Conservation (phyloP, 2,329 filamentous ascomycete species). For the Elsinoe australis region DNA sequence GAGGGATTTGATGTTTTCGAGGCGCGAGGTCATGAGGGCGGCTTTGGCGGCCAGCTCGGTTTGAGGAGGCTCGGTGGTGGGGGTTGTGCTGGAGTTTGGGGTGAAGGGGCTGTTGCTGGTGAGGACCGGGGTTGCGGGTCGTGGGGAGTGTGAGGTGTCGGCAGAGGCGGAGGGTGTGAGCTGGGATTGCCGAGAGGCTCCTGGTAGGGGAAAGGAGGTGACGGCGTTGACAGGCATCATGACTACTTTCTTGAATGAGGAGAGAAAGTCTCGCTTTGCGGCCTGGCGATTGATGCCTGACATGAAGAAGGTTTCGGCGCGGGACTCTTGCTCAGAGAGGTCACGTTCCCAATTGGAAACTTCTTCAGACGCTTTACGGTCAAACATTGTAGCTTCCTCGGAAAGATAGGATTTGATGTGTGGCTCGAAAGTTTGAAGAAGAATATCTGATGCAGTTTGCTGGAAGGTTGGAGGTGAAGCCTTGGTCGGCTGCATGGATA, state of each 20-base stretch:
- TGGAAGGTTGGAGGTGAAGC: slow-evolving; percentile 54
- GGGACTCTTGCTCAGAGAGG: slow-evolving; percentile 81
- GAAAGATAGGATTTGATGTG: slow-evolving; percentile 90
- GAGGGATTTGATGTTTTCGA: slow-evolving; percentile 89
- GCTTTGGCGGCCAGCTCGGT: slow-evolving; percentile 93
- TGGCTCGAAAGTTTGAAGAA: slow-evolving; percentile 73
- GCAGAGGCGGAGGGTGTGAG: slow-evolving; percentile 26
- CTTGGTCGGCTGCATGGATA: slow-evolving; percentile 60
- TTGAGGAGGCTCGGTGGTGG: slow-evolving; percentile 60
- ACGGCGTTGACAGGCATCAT: slow-evolving; percentile 97
- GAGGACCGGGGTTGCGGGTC: slow-evolving; percentile 26
- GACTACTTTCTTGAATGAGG: slow-evolving; percentile 95
- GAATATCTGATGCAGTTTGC: slow-evolving; percentile 58
- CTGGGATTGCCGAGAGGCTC: slow-evolving; percentile 20
- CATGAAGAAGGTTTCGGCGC: slow-evolving; percentile 91
- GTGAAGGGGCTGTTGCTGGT: slow-evolving; percentile 24
- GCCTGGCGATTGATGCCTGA: slow-evolving; percentile 87
- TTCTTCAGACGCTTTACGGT: slow-evolving; percentile 63
- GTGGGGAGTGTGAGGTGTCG: slow-evolving; percentile 21
- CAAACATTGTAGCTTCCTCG: slow-evolving; percentile 84
- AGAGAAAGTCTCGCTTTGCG: slow-evolving; percentile 92
- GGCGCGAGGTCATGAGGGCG: slow-evolving; percentile 88
- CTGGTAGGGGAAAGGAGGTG: slow-evolving; percentile 50
- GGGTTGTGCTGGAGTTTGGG: slow-evolving; percentile 29
- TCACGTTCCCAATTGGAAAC: slow-evolving; percentile 87